Percentiles rank a stretch among this genome's conserved stretches.
These are phyloP conservation scores for Colletotrichum magnum DNA, from an alignment of 2,329 filamentous ascomycete genomes.

Conservation along the genomic window DNA sequence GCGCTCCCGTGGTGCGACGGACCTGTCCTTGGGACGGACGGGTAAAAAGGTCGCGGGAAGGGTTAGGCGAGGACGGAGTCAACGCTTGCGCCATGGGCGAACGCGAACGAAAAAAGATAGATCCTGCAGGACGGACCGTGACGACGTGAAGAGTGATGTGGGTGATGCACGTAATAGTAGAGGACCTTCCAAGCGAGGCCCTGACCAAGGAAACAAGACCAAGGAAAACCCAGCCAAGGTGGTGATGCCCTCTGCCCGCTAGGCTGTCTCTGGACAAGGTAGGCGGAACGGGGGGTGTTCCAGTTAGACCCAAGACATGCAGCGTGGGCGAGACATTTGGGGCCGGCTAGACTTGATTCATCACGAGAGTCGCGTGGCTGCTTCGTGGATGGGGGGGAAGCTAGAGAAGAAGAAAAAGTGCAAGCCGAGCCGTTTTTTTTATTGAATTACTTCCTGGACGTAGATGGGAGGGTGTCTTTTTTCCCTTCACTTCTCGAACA, in stretches of 20 bases:
- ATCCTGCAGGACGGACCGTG: slow-evolving; percentile 1
- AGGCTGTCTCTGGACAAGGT: slow-evolving; percentile 17
- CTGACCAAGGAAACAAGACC: too few species aligned
- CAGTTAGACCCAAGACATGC: slow-evolving; percentile 21
- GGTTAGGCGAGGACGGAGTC: not conserved
- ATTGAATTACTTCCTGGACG: not conserved
- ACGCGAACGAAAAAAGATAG: not conserved
- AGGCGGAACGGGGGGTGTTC: slow-evolving; percentile 5
- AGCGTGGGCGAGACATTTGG: slow-evolving; percentile 5
- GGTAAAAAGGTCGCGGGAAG: not conserved
- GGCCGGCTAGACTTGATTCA: slow-evolving; percentile 4
- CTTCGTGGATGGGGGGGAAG: not conserved
- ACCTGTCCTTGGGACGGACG: not conserved
- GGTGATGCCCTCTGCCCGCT: not conserved
- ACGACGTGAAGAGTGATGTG: slow-evolving; percentile 13
- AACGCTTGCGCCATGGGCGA: not conserved
- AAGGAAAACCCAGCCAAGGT: too few species aligned
- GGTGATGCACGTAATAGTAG: not conserved
- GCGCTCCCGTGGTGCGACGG: slow-evolving; percentile 16
- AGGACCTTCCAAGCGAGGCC: too few species aligned
- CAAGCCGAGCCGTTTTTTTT: slow-evolving; percentile 5
- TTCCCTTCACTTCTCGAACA: too few species aligned
- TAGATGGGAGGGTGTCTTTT: not conserved
- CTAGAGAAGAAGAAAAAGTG: not conserved
- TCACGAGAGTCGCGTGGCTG: slow-evolving; percentile 27